These are phyloP conservation scores for Globisporangium abappressorium DNA, from an alignment of 352 stramenopile species.

Conservation along the genomic window DNA sequence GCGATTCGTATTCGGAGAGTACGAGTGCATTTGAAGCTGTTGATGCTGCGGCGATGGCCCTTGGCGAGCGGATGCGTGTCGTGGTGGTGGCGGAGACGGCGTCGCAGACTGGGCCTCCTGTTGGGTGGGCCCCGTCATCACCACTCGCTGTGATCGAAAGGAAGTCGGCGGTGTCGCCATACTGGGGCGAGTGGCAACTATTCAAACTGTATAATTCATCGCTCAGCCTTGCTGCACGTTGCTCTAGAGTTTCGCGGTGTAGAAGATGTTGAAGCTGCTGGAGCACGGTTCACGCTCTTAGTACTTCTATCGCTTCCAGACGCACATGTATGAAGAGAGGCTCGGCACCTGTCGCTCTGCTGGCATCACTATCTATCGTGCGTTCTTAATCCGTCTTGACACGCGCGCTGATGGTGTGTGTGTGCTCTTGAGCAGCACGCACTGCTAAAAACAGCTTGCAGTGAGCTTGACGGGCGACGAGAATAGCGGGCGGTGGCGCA, in stretches of 20 bases:
- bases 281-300: neutral
- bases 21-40: neutral
- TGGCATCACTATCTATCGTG: neutral
- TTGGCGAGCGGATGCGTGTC: neutral
- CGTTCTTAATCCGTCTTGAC: neutral
- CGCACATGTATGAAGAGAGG: neutral
- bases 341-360: neutral
- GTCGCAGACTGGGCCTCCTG: neutral
- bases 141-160: neutral
- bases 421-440: too few species aligned
- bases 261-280: neutral
- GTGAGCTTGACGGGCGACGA: neutral
- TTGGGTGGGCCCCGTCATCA: neutral
- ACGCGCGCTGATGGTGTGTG: too few species aligned
- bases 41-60: neutral
- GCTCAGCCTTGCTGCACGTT: neutral
- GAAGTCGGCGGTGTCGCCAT: neutral
- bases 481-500: neutral
- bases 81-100: conserved; percentile 5
- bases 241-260: neutral
- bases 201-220: neutral
- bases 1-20: conserved; percentile 15
- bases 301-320: neutral
- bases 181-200: neutral
- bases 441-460: neutral